Evolutionary conservation across 208 protist genomes (phyloP).

Genomic region (Trypanosomatidae sp.): DNA sequence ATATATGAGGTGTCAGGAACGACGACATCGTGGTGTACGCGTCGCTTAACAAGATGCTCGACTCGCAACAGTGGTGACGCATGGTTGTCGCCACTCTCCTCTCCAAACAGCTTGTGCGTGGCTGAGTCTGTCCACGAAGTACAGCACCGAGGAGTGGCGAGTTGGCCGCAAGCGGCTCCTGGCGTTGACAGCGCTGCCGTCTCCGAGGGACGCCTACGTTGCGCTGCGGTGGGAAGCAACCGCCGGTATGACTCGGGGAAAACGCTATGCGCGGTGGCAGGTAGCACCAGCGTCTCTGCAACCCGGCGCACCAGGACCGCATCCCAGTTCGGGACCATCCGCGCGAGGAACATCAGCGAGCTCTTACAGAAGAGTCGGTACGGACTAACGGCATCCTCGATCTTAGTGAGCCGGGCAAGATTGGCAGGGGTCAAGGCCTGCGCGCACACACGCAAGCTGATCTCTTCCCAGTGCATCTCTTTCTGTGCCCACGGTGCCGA

Average conservation of each 20-base stretch:
- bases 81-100: not conserved
- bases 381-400: slow-evolving; percentile 42
- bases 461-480: slow-evolving; percentile 26
- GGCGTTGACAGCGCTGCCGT: not conserved
- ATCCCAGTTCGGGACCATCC: slow-evolving; percentile 57
- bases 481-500: slow-evolving; percentile 38
- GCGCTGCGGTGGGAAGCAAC: not conserved
- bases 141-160: not conserved
- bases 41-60: slow-evolving; percentile 45
- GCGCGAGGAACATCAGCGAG: slow-evolving; percentile 50
- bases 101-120: slow-evolving; percentile 24
- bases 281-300: slow-evolving; percentile 58
- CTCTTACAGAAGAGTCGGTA: slow-evolving; percentile 42
- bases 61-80: slow-evolving; percentile 26
- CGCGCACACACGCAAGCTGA: slow-evolving; percentile 1
- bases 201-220: not conserved
- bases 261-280: slow-evolving; percentile 53
- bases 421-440: slow-evolving; percentile 22
- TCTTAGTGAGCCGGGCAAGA: slow-evolving; percentile 20
- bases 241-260: slow-evolving; percentile 36
- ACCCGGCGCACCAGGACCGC: slow-evolving; percentile 51
- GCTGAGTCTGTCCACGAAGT: slow-evolving; percentile 31
- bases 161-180: not conserved
- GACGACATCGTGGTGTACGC: slow-evolving; percentile 61
- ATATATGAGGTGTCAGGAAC: slow-evolving; percentile 68